Base-by-base conservation (phyloP, 306 rosid species). In the Prosopis cineraria region DNA sequence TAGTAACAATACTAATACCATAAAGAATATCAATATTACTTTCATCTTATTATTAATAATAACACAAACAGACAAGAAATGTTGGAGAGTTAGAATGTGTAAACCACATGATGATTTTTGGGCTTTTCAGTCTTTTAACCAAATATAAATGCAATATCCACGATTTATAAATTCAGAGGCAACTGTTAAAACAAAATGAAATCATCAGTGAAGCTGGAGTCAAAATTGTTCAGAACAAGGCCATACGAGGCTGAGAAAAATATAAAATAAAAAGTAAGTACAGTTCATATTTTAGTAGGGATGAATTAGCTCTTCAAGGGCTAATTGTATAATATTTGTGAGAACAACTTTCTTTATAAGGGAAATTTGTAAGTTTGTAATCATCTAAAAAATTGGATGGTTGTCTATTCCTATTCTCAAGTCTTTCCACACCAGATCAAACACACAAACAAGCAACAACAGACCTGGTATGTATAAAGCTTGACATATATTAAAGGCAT, bases 391-490 rank as follows among this genome's bases (percentile, higher is more conserved):
- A 36, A 43, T 31, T 17, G n/a, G 41, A 76, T 12, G 19, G 72
- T 50, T 37, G n/a, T 11, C 34, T 52, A 53, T 29, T 4, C 52
- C 50, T 10, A 22, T 67, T 25, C 30, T 66, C 27, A 67, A 1
- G 34, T 39, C n/a, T 20, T 67, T 39, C 33, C 72, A 39, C 72
- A 22, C 50, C 71, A 39, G n/a, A 67, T 22, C 72, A 67, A 20
- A 22, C n/a, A 39, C 20, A 78, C 56, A 70, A 72, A 74, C 66
- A 75, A 72, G 55, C 27, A 76, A 78, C 20, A 29, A 60, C 58
- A 34, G 75, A 88, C 97, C 91, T 91, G 97, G 80, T 91, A 90
- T 86, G 83, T 88, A 82, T 91, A 90, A 59, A 89, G 92, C 63
- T 91, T 91, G 40, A 91, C 91, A 73, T 86, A 88, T 71, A 89